Evolutionary conservation across 2,329 filamentous ascomycete species (phyloP).

Genomic region (Penicillium sp.): DNA sequence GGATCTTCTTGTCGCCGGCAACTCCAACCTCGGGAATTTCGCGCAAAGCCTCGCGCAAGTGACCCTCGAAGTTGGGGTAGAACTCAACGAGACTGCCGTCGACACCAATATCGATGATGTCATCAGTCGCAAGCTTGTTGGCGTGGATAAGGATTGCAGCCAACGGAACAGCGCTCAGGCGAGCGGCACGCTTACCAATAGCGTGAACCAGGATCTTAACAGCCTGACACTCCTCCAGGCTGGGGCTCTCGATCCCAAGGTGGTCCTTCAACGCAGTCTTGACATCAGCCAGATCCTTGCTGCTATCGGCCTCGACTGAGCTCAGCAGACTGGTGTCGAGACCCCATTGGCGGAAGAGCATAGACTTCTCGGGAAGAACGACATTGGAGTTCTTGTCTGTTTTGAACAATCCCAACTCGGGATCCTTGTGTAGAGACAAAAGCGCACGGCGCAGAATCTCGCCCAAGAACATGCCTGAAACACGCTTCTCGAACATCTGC

Average conservation of each 20-base stretch:
- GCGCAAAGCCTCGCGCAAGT: constrained; percentile 77
- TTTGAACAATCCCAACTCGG: constrained; percentile 66
- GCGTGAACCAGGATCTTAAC: constrained; percentile 80
- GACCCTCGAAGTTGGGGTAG: constrained; percentile 86
- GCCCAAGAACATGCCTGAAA: constrained; percentile 96
- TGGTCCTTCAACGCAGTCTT: constrained; percentile 74
- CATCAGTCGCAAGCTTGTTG: constrained; percentile 63
- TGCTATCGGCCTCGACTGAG: constrained; percentile 76
- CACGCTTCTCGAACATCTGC: constrained; percentile 98
- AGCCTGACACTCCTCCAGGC: constrained; percentile 77
- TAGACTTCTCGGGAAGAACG: constrained; percentile 60
- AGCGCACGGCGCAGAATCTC: constrained; percentile 82
- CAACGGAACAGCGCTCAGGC: constrained; percentile 82
- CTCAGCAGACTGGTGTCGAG: constrained; percentile 89
- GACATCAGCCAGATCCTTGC: constrained; percentile 65
- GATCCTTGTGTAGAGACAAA: constrained; percentile 66
- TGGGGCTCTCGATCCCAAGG: constrained; percentile 71
- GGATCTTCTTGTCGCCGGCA: constrained; percentile 75
- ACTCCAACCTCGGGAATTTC: constrained; percentile 73
- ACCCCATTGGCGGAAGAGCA: constrained; percentile 76
- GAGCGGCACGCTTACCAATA: constrained; percentile 81
- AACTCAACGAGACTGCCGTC: constrained; percentile 94
- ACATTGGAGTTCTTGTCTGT: constrained; percentile 73
- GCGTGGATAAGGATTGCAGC: constrained; percentile 79
- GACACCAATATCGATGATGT: constrained; percentile 84